Conservation (phyloP, 208 protist genomes). For the Polymyxa betae region DNA sequence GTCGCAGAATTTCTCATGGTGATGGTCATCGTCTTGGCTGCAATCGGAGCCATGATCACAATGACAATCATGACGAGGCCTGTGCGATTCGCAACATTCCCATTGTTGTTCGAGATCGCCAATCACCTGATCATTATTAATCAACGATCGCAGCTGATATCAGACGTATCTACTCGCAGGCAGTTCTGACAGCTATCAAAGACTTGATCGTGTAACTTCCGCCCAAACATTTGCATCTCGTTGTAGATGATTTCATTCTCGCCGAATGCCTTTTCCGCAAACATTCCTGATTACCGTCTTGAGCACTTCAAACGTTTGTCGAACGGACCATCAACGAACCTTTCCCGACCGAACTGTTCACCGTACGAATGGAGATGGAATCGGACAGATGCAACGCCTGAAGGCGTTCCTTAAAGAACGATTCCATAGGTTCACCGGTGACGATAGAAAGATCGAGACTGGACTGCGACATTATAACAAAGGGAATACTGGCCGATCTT, state of each 20-base stretch:
- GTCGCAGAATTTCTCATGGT: not conserved
- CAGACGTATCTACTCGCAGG: not conserved
- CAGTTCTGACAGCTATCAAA: not conserved
- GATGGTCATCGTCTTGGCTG: not conserved
- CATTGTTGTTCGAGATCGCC: not conserved
- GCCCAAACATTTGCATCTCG: slow-evolving; percentile 46
- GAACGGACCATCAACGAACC: not conserved
- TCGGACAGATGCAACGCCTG: not conserved
- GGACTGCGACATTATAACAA: too few relatives aligned
- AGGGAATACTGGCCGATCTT: too few relatives aligned
- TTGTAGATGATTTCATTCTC: slow-evolving; percentile 50
- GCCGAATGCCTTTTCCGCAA: not conserved
- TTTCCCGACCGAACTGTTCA: not conserved
- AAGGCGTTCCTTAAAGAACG: not conserved
- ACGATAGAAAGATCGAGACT: not conserved
- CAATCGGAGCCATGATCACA: not conserved
- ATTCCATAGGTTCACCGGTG: not conserved
- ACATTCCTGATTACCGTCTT: not conserved
- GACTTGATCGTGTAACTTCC: not conserved
- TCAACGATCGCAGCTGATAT: not conserved
- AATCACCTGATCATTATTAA: slow-evolving; percentile 25
- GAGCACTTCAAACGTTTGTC: not conserved
- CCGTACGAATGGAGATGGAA: not conserved
- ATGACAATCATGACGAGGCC: not conserved
- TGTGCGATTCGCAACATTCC: not conserved